Base-by-base conservation (phyloP, 2,329 filamentous ascomycete species). In the Colletotrichum tropicicola region DNA sequence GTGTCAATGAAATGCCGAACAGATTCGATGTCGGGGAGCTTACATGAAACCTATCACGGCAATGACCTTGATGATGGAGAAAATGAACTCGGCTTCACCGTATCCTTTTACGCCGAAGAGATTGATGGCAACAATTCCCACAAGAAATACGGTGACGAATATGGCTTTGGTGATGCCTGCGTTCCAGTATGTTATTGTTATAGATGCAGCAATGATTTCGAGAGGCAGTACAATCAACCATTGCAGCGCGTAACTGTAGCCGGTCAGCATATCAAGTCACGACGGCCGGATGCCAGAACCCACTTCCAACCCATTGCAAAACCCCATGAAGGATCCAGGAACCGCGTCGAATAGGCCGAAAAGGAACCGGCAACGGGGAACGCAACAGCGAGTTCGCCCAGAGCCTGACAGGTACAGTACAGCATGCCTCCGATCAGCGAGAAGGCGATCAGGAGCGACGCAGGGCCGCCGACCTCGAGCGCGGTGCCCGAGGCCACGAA, bases 301-400 rank as follows among this genome's bases (percentile, higher is more conserved):
- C 77, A 92, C 85, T 97, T 97, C 93, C 93, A 97, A 15, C 93
- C 94, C 92, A 97, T 97, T 48, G 93, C 92, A 74, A 97, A 97
- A 0, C 94, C 94, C 93, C 93, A 97, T 0, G 94, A 94, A 1
- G 94, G 95, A 73, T 98, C 94, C 17, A 98, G 79, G 73, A 98
- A 98, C 17, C 95, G 89, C 28, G 93, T 97, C 17, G 94, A 96
- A 80, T 94, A 98, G 7, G 93, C 90, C 1, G 93, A 93, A 75
- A 98, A 98, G 3, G 94, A 97, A 59, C 95, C 95, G 21, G 94
- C 92, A 23, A 98, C 91, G 4, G 95, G 95, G 71, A 95, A 98
- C 12, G 94, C 80, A 17, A 98, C 94, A 15, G 94, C 93, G 78
- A 98, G 87, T 78, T 98, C 95, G 68, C 95, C 95, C 25, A 98